Percentiles rank a stretch among this genome's conserved stretches.
Conservation (phyloP, 148 eudicot genomes). For the Oxyria digyna region DNA sequence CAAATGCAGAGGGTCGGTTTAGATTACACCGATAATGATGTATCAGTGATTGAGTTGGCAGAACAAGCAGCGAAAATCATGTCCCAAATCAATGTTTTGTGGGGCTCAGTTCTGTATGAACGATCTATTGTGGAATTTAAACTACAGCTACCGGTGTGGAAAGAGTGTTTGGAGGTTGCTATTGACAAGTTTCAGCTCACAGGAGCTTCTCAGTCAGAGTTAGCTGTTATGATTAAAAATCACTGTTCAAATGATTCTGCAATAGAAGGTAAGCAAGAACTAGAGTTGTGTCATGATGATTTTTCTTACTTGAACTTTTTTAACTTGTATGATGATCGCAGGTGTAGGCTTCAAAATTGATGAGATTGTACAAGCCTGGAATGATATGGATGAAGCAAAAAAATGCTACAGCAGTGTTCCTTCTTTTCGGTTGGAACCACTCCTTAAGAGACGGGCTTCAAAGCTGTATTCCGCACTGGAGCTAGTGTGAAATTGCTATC, state of each 20-base stretch:
- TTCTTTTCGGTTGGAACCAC: constrained; percentile 73
- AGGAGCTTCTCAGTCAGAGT: constrained; percentile 83
- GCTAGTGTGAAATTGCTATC: constrained; percentile 29
- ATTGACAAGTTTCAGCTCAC: constrained; percentile 82
- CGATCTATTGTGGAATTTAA: constrained; percentile 87
- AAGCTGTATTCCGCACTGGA: constrained; percentile 71
- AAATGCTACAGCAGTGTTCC: constrained; percentile 55
- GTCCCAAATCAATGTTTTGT: constrained; percentile 65
- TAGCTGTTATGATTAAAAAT: constrained; percentile 91
- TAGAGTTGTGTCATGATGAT: background rate
- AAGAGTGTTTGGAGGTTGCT: constrained; percentile 83
- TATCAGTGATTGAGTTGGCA: constrained; percentile 39
- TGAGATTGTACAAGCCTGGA: constrained; percentile 98
- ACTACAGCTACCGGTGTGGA: constrained; percentile 78
- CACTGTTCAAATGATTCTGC: constrained; percentile 78
- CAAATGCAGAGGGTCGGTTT: constrained; percentile 42
- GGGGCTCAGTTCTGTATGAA: constrained; percentile 92
- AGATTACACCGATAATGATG: constrained; percentile 27
- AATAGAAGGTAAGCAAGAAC: constrained; percentile 41
- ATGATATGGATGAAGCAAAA: constrained; percentile 93
- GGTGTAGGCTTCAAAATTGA: constrained; percentile 89
- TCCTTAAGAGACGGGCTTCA: constrained; percentile 67
- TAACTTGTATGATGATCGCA: constrained; percentile 20
- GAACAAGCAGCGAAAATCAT: constrained; percentile 47
- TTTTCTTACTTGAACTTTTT: background rate